A percentile compares a stretch with the other conserved stretches of the same genome.
Conservation (phyloP, 495 filamentous ascomycete genomes). For the Lepidopterella palustris region DNA sequence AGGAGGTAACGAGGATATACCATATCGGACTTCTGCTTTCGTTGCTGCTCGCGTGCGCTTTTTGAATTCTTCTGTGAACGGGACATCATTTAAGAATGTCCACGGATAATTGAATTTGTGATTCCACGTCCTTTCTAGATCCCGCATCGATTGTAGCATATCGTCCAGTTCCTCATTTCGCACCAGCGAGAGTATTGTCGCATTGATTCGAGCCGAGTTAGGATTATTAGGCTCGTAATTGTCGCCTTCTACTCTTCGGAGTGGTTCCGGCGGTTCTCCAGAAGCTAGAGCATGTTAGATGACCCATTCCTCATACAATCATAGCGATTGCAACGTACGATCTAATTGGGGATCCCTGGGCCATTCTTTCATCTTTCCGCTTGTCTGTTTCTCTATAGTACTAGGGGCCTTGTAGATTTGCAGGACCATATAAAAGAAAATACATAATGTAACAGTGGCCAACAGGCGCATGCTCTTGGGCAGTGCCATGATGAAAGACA, state of each 20-base stretch:
- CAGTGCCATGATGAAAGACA: slow-evolving; percentile 57
- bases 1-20: too few relatives aligned
- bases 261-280: slow-evolving; percentile 68
- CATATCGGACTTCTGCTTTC: slow-evolving; percentile 77
- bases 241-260: slow-evolving; percentile 56
- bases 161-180: slow-evolving; percentile 81
- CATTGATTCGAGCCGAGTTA: slow-evolving; percentile 78
- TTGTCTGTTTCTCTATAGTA: slow-evolving; percentile 32
- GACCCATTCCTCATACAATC: neutral
- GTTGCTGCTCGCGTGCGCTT: slow-evolving; percentile 65
- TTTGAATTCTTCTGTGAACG: slow-evolving; percentile 92
- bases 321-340: slow-evolving; percentile 48
- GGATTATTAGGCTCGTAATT: slow-evolving; percentile 69
- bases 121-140: slow-evolving; percentile 95
- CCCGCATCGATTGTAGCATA: slow-evolving; percentile 78
- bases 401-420: slow-evolving; percentile 53
- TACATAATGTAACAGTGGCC: slow-evolving; percentile 57
- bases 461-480: slow-evolving; percentile 76
- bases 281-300: slow-evolving; percentile 50
- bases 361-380: slow-evolving; percentile 38
- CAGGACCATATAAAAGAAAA: slow-evolving; percentile 70
- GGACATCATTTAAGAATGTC: slow-evolving; percentile 97
- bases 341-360: slow-evolving; percentile 72
- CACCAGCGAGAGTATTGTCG: slow-evolving; percentile 88
- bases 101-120: slow-evolving; percentile 99